Conservation (phyloP, 768 basidiomycete genomes). For the Mycena alexandri region DNA sequence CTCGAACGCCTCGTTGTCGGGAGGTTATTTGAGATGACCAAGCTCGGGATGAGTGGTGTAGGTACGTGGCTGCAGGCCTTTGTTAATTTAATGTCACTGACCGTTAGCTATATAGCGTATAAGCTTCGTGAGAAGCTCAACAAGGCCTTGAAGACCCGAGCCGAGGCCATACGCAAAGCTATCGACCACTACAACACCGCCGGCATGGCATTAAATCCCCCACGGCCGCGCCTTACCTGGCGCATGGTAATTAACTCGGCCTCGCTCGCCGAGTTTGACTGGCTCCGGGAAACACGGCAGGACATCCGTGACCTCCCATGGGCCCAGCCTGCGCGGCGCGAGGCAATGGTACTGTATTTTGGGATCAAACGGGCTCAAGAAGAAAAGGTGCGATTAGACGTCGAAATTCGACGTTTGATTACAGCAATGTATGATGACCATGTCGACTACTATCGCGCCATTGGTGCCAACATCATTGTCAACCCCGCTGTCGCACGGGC, state of each 20-base stretch:
- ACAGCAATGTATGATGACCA: slow-evolving; percentile 45
- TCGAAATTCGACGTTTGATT: slow-evolving; percentile 47
- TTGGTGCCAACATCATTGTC: not conserved
- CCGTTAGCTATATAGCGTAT: not conserved
- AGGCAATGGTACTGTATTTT: slow-evolving; percentile 44
- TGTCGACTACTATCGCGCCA: slow-evolving; percentile 3
- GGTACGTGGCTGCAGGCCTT: not conserved
- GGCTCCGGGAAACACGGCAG: slow-evolving; percentile 47
- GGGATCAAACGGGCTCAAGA: slow-evolving; percentile 46
- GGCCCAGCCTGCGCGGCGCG: slow-evolving; percentile 42
- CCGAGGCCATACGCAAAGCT: not conserved
- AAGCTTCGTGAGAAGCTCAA: slow-evolving; percentile 6
- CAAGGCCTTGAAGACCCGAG: not conserved
- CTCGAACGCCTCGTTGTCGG: slow-evolving; percentile 6
- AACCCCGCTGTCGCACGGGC: not conserved
- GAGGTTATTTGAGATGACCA: slow-evolving; percentile 2
- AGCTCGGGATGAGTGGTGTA: slow-evolving; percentile 13
- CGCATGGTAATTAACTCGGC: slow-evolving; percentile 22
- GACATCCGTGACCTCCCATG: slow-evolving; percentile 46
- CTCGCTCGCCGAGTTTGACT: slow-evolving; percentile 47
- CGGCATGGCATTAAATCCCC: not conserved
- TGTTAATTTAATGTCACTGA: not conserved
- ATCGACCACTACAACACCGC: not conserved
- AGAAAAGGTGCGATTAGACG: slow-evolving; percentile 47
- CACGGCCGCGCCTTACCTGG: not conserved